Conservation (phyloP, 2,329 filamentous ascomycete species). For the Juglanconis sp. region DNA sequence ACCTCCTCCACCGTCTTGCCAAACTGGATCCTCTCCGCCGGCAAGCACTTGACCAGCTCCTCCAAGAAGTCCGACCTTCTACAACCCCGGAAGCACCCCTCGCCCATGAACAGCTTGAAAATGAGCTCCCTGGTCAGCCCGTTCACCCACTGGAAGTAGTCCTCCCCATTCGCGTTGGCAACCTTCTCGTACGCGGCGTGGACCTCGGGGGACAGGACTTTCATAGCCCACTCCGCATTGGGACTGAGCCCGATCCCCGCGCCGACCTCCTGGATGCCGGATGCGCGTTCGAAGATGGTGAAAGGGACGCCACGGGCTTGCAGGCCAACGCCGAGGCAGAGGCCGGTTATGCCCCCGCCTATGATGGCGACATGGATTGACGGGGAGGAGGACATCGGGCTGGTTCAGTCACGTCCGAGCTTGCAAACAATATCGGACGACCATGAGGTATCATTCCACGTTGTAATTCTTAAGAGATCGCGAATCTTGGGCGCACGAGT, state of each 20-base stretch:
- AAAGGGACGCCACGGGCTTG: slow-evolving; percentile 39
- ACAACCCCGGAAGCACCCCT: slow-evolving; percentile 40
- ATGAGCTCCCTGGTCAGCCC: slow-evolving; percentile 30
- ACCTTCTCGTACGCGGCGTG: slow-evolving; percentile 36
- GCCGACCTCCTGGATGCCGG: slow-evolving; percentile 42
- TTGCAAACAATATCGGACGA: background rate
- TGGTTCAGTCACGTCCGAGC: background rate
- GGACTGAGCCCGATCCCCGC: slow-evolving; percentile 51
- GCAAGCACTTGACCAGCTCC: slow-evolving; percentile 33
- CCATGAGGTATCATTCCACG: background rate
- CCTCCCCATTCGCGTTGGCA: slow-evolving; percentile 35
- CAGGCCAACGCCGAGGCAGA: slow-evolving; percentile 46
- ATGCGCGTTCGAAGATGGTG: slow-evolving; percentile 45
- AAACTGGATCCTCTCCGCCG: slow-evolving; percentile 28
- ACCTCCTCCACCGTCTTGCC: slow-evolving; percentile 31
- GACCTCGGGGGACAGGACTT: slow-evolving; percentile 33
- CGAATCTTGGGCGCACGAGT: background rate
- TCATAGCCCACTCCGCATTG: slow-evolving; percentile 48
- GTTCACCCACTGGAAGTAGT: slow-evolving; percentile 43
- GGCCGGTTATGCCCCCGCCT: slow-evolving; percentile 50
- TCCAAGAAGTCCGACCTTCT: slow-evolving; percentile 38
- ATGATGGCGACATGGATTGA: slow-evolving; percentile 40
- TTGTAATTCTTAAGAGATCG: background rate
- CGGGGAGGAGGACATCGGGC: background rate
- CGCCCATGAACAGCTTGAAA: slow-evolving; percentile 35